Percentiles rank a stretch among this genome's conserved stretches.
Conservation (phyloP, 768 basidiomycete genomes). For the Vararia minispora region DNA sequence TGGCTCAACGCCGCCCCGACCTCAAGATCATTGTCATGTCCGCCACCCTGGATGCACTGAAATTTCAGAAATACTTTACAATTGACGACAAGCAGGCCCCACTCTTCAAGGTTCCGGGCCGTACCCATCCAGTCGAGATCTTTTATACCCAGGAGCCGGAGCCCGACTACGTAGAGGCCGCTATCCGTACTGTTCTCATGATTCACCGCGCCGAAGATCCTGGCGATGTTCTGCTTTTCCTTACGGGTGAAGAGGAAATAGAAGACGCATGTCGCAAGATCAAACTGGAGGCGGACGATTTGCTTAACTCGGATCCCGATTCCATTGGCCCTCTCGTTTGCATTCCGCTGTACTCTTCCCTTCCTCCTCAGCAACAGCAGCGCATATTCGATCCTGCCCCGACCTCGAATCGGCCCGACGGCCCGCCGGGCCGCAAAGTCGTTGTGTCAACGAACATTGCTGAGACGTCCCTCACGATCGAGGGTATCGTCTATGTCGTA, state of each 20-base stretch:
- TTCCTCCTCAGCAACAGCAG: constrained; percentile 92
- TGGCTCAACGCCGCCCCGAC: constrained; percentile 72
- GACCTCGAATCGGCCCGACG: constrained; percentile 39
- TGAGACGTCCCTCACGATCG: constrained; percentile 94
- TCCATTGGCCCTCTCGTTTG: constrained; percentile 81
- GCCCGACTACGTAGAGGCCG: constrained; percentile 93
- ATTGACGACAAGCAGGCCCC: constrained; percentile 45
- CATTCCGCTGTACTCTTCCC: constrained; percentile 89
- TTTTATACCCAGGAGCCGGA: constrained; percentile 91
- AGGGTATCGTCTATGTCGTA: constrained; percentile 99
- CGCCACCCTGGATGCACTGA: constrained; percentile 91
- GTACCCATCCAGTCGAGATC: constrained; percentile 92
- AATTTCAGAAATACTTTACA: constrained; percentile 93
- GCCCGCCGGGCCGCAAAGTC: constrained; percentile 85
- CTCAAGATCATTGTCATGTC: constrained; percentile 98
- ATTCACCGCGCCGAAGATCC: constrained; percentile 93
- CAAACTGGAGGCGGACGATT: constrained; percentile 79
- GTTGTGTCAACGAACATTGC: constrained; percentile 96
- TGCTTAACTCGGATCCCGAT: constrained; percentile 57
- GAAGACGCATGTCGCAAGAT: constrained; percentile 94
- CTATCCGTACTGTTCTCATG: constrained; percentile 92
- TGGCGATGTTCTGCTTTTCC: constrained; percentile 88
- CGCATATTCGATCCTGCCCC: constrained; percentile 93
- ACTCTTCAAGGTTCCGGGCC: constrained; percentile 83
- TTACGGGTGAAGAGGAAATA: constrained; percentile 98